Percentiles rank a stretch among this genome's conserved stretches.
Conservation (phyloP, 768 basidiomycete species). For the Rhizopogon vesiculosus region DNA sequence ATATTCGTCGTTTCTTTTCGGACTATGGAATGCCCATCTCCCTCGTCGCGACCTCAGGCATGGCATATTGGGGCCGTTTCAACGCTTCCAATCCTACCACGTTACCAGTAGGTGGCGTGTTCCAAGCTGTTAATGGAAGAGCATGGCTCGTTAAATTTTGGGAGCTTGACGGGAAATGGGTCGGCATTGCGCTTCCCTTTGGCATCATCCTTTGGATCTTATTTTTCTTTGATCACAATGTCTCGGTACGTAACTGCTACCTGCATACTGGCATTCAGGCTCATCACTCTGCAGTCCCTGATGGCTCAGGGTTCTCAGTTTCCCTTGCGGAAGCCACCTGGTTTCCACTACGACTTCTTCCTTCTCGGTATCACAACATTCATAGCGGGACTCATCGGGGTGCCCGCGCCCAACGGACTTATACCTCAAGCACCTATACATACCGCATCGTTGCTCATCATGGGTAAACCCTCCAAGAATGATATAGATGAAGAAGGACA, state of each 20-base stretch:
- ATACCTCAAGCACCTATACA: slow-evolving; percentile 93
- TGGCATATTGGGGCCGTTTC: slow-evolving; percentile 87
- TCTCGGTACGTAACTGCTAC: slow-evolving; percentile 55
- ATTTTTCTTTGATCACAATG: slow-evolving; percentile 95
- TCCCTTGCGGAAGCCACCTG: slow-evolving; percentile 86
- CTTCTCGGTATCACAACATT: slow-evolving; percentile 88
- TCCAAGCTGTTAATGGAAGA: slow-evolving; percentile 65
- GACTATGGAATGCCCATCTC: slow-evolving; percentile 94
- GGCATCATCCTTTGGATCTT: slow-evolving; percentile 85
- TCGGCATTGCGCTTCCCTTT: slow-evolving; percentile 85
- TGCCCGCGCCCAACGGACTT: slow-evolving; percentile 84
- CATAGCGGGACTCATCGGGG: slow-evolving; percentile 78
- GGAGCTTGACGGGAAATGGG: slow-evolving; percentile 85
- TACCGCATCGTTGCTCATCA: slow-evolving; percentile 73
- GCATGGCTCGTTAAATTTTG: slow-evolving; percentile 87
- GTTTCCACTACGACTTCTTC: slow-evolving; percentile 88
- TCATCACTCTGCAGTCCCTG: slow-evolving; percentile 50
- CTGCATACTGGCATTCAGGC: neutral
- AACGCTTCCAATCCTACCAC: slow-evolving; percentile 55
- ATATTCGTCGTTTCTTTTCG: slow-evolving; percentile 68
- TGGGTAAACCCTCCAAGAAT: slow-evolving; percentile 43
- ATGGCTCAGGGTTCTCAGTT: slow-evolving; percentile 91
- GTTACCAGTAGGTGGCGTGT: slow-evolving; percentile 64
- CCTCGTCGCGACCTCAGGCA: slow-evolving; percentile 64
- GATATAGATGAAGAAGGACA: slow-evolving; percentile 34